Percentiles rank a stretch among this genome's conserved stretches.
Evolutionary conservation across 768 basidiomycete species (phyloP).

Genomic region (Ephemerocybe angulata): DNA sequence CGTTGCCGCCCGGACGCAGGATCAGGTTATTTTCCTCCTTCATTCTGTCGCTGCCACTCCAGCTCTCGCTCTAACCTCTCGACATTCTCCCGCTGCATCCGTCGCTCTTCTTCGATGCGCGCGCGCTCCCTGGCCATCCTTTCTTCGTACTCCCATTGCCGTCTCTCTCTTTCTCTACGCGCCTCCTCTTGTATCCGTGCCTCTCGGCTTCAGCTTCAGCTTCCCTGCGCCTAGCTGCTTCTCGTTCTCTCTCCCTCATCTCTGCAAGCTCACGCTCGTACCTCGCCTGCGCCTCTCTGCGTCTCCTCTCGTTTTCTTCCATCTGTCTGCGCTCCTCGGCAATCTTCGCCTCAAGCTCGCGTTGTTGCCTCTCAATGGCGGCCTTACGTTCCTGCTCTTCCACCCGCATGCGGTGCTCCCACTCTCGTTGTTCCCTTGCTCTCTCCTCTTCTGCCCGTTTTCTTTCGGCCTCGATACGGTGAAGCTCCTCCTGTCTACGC

Average conservation of each 20-base stretch:
- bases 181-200: too few relatives aligned
- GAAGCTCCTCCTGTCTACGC: constrained; percentile 11
- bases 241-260: neutral
- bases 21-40: too few relatives aligned
- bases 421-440: neutral
- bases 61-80: too few relatives aligned
- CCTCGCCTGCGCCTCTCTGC: neutral
- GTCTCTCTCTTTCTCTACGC: too few relatives aligned
- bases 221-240: too few relatives aligned
- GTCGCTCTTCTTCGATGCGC: too few relatives aligned
- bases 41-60: too few relatives aligned
- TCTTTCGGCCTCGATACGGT: constrained; percentile 1
- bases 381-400: neutral
- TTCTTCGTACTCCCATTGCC: too few relatives aligned
- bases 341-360: neutral
- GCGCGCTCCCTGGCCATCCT: too few relatives aligned
- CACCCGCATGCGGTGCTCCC: neutral
- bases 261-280: neutral
- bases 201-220: too few relatives aligned
- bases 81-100: too few relatives aligned
- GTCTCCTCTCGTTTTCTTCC: neutral
- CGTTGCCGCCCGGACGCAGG: too few relatives aligned
- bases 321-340: neutral
- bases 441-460: neutral
- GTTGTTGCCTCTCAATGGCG: neutral